Conservation (phyloP, 805 yeast species). For the Wickerhamiella qilinensis region DNA sequence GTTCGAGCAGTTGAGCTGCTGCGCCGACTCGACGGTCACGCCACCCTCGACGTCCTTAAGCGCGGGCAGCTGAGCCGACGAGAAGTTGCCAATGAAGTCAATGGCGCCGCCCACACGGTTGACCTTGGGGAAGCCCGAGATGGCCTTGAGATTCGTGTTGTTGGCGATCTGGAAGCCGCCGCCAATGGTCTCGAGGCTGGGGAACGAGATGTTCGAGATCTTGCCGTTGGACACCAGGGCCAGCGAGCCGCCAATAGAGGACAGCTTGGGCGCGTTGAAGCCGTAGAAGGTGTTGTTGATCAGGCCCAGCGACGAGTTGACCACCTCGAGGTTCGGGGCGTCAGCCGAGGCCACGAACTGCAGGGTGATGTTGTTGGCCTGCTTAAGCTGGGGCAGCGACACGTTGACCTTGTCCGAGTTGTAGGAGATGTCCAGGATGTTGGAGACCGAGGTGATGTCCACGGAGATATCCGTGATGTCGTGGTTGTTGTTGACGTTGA, state of each 20-base stretch:
- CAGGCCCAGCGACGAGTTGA: conserved; percentile 75
- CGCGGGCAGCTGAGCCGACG: conserved; percentile 57
- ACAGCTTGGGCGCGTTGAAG: conserved; percentile 30
- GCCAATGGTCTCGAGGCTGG: conserved; percentile 55
- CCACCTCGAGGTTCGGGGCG: conserved; percentile 46
- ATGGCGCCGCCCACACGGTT: conserved; percentile 79
- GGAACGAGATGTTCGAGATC: conserved; percentile 52
- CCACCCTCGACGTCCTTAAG: conserved; percentile 83
- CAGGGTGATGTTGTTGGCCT: conserved; percentile 83
- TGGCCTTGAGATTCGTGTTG: conserved; percentile 52
- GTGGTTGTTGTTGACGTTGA: conserved; percentile 78
- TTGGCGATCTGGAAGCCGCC: conserved; percentile 89
- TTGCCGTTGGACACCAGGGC: conserved; percentile 58
- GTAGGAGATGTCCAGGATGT: conserved; percentile 61
- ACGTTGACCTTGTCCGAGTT: conserved; percentile 67
- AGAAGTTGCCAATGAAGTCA: conserved; percentile 61
- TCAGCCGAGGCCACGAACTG: conserved; percentile 64
- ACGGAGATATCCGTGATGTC: conserved; percentile 49
- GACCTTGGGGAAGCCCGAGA: conserved; percentile 62
- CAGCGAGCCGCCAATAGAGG: conserved; percentile 64
- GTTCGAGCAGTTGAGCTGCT: conserved; percentile 60
- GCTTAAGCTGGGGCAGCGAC: conserved; percentile 34
- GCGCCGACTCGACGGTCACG: conserved; percentile 53
- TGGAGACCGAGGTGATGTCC: conserved; percentile 57
- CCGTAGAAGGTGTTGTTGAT: conserved; percentile 44